A percentile compares a stretch with the other conserved stretches of the same genome.
These are phyloP conservation scores for Salix dunnii DNA, from an alignment of 345 rosid genomes.

Conservation along the genomic window DNA sequence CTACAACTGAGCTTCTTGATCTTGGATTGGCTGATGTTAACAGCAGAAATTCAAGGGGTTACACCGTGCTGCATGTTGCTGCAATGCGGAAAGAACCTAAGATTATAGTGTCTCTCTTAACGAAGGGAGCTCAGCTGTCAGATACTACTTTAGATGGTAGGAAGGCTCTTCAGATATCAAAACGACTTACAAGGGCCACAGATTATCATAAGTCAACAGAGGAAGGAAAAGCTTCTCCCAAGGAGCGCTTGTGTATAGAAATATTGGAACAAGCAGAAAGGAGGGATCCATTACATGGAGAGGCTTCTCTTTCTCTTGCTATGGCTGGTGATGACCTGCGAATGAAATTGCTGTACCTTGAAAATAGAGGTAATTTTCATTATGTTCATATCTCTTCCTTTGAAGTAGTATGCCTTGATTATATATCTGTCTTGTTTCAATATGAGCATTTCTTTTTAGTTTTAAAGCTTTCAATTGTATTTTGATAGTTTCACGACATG, in stretches of 20 bases:
- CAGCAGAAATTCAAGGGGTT: slow-evolving; percentile 55
- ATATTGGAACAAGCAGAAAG: slow-evolving; percentile 70
- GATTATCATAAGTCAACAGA: slow-evolving; percentile 48
- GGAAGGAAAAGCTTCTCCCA: slow-evolving; percentile 57
- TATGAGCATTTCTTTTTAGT: too few relatives aligned
- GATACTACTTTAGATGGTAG: slow-evolving; percentile 68
- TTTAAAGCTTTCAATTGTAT: too few relatives aligned
- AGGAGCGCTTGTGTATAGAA: slow-evolving; percentile 70
- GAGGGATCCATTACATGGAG: slow-evolving; percentile 55
- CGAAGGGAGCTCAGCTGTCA: slow-evolving; percentile 67
- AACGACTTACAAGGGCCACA: slow-evolving; percentile 52
- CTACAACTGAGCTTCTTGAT: slow-evolving; percentile 69
- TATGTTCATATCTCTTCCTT: neutral
- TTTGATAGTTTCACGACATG: too few relatives aligned
- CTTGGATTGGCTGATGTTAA: slow-evolving; percentile 69
- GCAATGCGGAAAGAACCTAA: slow-evolving; percentile 79
- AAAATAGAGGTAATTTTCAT: slow-evolving; percentile 61
- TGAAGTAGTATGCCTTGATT: neutral
- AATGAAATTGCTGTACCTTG: slow-evolving; percentile 65
- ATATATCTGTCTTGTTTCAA: too few relatives aligned
- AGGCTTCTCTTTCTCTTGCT: slow-evolving; percentile 60
- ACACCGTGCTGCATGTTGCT: slow-evolving; percentile 73
- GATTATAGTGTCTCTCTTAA: slow-evolving; percentile 63
- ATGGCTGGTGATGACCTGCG: slow-evolving; percentile 69
- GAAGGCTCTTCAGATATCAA: slow-evolving; percentile 68